Evolutionary conservation across 2,329 filamentous ascomycete genomes (phyloP).

Genomic region (Monosporascus sp.): DNA sequence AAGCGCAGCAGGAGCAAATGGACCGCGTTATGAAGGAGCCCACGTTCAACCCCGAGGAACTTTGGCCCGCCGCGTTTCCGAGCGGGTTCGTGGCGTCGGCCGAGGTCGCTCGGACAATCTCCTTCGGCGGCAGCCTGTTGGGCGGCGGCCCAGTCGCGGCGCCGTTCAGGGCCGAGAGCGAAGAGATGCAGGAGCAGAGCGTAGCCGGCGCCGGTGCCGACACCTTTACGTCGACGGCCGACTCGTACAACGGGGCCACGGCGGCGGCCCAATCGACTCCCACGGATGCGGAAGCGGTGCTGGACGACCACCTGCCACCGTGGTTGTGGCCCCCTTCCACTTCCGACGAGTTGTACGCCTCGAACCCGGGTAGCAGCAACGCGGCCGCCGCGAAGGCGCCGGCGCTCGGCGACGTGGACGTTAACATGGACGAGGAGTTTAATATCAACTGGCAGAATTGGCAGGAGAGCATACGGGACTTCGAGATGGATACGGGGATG

Average conservation of each 20-base stretch:
- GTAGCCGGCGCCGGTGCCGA: conserved; percentile 6
- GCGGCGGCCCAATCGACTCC: conserved; percentile 12
- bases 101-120: conserved; percentile 4
- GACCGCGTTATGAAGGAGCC: conserved; percentile 33
- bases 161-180: not conserved
- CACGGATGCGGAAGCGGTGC: conserved; percentile 1
- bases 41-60: conserved; percentile 29
- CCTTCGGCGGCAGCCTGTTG: conserved; percentile 4
- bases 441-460: conserved; percentile 47
- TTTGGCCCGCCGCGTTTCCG: conserved; percentile 23
- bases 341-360: conserved; percentile 6
- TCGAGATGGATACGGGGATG: conserved; percentile 29
- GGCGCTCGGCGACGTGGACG: conserved; percentile 27
- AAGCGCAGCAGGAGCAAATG: conserved; percentile 25
- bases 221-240: conserved; percentile 6
- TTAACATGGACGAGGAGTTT: conserved; percentile 29
- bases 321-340: conserved; percentile 35
- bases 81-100: conserved; percentile 2
- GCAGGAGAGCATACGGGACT: conserved; percentile 36
- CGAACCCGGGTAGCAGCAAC: not conserved
- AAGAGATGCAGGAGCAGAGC: conserved; percentile 1
- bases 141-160: conserved; percentile 7
- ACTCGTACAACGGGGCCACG: conserved; percentile 2
- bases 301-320: conserved; percentile 31
- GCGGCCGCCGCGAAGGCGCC: conserved; percentile 19